A percentile compares a stretch with the other conserved stretches of the same genome.
These are phyloP conservation scores for Penicillium ochrochloron DNA, from an alignment of 495 filamentous ascomycete genomes.

Conservation along the genomic window DNA sequence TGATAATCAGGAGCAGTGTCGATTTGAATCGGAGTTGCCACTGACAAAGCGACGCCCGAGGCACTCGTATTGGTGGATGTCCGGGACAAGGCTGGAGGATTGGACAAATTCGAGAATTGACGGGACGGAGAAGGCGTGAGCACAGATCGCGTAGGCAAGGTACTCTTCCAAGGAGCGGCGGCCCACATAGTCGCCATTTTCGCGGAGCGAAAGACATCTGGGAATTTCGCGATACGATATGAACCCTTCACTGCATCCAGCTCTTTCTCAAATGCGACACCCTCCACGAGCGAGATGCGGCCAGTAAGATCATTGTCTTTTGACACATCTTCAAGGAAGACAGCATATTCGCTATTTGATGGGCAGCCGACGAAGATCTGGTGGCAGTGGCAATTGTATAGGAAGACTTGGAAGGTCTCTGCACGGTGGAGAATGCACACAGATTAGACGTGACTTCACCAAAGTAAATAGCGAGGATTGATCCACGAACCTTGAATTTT, in stretches of 20 bases:
- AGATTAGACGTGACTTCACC: constrained; percentile 12
- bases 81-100: constrained; percentile 38
- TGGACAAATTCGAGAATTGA: constrained; percentile 35
- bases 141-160: constrained; percentile 39
- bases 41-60: constrained; percentile 40
- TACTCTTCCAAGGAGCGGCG: constrained; percentile 39
- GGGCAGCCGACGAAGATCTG: constrained; percentile 81
- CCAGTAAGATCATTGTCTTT: constrained; percentile 55
- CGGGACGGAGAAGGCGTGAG: constrained; percentile 52
- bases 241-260: constrained; percentile 56
- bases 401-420: constrained; percentile 73
- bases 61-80: constrained; percentile 49
- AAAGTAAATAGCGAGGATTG: constrained; percentile 5
- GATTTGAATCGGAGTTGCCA: constrained; percentile 38
- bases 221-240: constrained; percentile 63
- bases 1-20: constrained; percentile 42
- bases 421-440: constrained; percentile 19
- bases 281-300: constrained; percentile 77
- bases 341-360: constrained; percentile 73
- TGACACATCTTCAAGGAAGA: constrained; percentile 65
- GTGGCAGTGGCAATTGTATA: constrained; percentile 76
- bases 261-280: constrained; percentile 69
- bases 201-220: constrained; percentile 66
- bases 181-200: constrained; percentile 59
- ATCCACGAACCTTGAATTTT: constrained; percentile 71